Base-by-base conservation (phyloP, 441 rosid species). In the Adansonia madagascariensis region DNA sequence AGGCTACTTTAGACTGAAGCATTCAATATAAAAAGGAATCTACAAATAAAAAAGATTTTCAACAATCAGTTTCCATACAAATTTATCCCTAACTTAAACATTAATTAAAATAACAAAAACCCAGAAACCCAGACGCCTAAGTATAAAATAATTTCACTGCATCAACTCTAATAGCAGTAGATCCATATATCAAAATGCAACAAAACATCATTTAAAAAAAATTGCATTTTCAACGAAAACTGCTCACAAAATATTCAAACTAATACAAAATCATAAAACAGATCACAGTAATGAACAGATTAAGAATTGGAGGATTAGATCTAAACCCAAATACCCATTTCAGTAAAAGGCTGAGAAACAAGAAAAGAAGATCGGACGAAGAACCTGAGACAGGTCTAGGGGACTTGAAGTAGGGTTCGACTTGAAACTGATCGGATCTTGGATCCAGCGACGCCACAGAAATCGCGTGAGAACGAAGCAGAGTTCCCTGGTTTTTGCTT, bases 401-500 rank as follows among this genome's bases (percentile, higher is more conserved):
- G 20, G 5, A 63, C 39, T 63, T 7, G 47, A 62, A 35, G 44
- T 35, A 2, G 15, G 24, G 27, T n/a, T 20, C 18, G 4, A 20
- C 6, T 44, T 67, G 71, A 67, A 67, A 67, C 14, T 8, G 12
- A 50, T 52, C 50, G 75, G 75, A 59, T 71, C 50, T 39, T 55
- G 50, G 75, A 56, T 35, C 73, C 59, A 24, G 14, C 43, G 59
- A 49, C 44, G 59, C 2, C 73, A 20, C 52, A 35, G 43, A 44
- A 59, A 44, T 14, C 44, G 68, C 44, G 66, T 74, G 56, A 60
- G 77, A 74, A 44, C 3, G n/a, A 74, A 74, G 77, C 57, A 72
- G 35, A 55, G 63, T 17, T 15, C 35, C 9, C 17, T 44, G 17
- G 75, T n/a, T 60, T 71, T 50, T 15, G 24, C 43, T 20, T 73